Base-by-base conservation (phyloP, 768 basidiomycete species). In the Lactarius tabidus region DNA sequence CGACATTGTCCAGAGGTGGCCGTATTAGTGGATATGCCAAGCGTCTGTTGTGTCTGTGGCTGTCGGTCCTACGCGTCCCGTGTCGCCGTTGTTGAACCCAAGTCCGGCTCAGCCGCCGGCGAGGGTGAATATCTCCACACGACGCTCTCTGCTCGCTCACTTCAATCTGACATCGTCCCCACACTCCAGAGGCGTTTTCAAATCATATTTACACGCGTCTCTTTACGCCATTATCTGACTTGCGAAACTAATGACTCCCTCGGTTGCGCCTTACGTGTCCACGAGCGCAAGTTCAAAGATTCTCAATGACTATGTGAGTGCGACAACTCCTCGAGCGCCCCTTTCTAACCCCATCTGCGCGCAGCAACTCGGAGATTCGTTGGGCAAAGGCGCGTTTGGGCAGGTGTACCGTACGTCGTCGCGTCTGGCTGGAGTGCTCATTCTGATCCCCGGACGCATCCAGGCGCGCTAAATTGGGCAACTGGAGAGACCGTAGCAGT, bases 401-500 rank as follows among this genome's bases (percentile, higher is more conserved):
- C 93, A 94, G 76, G 95, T 98, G 69, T 98, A 95, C 77, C 89
- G 95, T 91, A 79, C 75, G 92, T 85, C 29, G 26, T 51, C 48
- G 23, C 48, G 48, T 51, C 48, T 14, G 23, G 23, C 4, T 12
- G 14, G 26, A 10, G 26, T 51, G 26, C 41, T 53, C 43, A 17
- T 35, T 35, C 15, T 55, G 38, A 60, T 31, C 10, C 31, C 39
- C 5, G 64, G 52, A 41, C 23, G 43, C 54, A n/a, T 55, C 39
- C 69, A 93, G 91, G 91, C 70, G 91, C 91, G 56, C 79, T 96
- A 73, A 95, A 96, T 72, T 95, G 93, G 89, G 90, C 91, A 18
- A 98, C 94, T 29, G 97, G 97, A 29, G 97, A 98, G 79, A 97
- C 96, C 2, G 96, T 98, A 48, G 97, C 97, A 3, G 90, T 99